phyloP scores from a whole-genome alignment of 495 filamentous ascomycete genomes.

The Daldinia loculata region DNA sequence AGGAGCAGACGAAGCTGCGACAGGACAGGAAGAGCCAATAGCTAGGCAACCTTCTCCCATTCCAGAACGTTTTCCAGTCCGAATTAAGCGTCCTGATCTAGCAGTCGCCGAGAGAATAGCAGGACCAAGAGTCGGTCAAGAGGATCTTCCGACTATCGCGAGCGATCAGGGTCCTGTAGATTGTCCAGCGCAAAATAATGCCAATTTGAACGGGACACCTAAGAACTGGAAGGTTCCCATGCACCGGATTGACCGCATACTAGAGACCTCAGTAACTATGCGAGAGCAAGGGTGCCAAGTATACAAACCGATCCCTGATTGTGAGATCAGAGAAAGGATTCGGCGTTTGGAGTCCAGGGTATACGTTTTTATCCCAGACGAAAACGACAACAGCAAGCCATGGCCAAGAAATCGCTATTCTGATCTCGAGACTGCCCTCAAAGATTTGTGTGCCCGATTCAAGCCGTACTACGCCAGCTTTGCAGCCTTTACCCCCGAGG shows the following conservation, averaged over 20 bases:
- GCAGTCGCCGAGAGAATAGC: neutral
- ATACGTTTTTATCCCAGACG: slow-evolving; percentile 23
- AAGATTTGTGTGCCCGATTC: slow-evolving; percentile 34
- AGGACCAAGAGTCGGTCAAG: neutral
- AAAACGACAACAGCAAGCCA: slow-evolving; percentile 12
- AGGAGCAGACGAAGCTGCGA: neutral
- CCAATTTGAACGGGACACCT: neutral
- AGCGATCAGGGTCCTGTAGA: neutral
- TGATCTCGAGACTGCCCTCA: slow-evolving; percentile 36
- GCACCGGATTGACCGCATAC: slow-evolving; percentile 37
- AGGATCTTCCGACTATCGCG: neutral
- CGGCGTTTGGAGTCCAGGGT: slow-evolving; percentile 14
- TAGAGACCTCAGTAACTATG: slow-evolving; percentile 38
- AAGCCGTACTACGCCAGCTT: slow-evolving; percentile 39
- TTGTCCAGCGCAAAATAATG: neutral
- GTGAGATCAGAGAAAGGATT: slow-evolving; percentile 14
- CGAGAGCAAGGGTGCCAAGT: slow-evolving; percentile 12
- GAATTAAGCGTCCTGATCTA: slow-evolving; percentile 1
- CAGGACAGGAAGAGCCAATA: neutral
- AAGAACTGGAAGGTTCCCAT: slow-evolving; percentile 25
- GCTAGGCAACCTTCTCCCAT: neutral
- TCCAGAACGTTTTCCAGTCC: slow-evolving; percentile 10
- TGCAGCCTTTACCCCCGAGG: slow-evolving; percentile 30
- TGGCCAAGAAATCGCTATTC: slow-evolving; percentile 39
- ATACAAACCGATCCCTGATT: neutral